Base-by-base conservation (phyloP, 2,329 filamentous ascomycete genomes). In the Akanthomyces uredinophilus region DNA sequence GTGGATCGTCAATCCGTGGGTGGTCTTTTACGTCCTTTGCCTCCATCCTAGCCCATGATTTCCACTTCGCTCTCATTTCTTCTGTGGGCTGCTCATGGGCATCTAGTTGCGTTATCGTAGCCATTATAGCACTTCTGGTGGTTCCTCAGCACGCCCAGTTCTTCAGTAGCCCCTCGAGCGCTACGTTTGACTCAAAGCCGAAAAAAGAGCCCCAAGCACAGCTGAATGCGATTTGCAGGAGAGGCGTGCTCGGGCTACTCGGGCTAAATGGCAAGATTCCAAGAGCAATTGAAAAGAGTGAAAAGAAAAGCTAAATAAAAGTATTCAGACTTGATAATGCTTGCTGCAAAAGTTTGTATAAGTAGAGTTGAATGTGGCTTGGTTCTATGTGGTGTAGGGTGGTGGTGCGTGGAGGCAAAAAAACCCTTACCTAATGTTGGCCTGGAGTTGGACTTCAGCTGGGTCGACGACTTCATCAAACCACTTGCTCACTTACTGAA, bases 71-170 rank as follows among this genome's bases (percentile, higher is more conserved):
- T 64, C 87, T 86, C 66, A 97, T 79, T 55, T 79, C 74, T 14
- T 87, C 84, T 3, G 92, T 90, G 1, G 92, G 91, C 68, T 87
- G 87, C 73, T 92, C 86, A 72, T 94, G 86, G 32, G 92, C 88
- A 74, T 96, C 89, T 3, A 93, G 78, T 22, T 81, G 78, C 29
- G 73, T 75, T 35, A 81, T 64, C 1, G 27, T 20, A 3, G 41
- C 22, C 51, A 56, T 60, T 1, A 8, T 49, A 39, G 1, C 1
- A n/a, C 20, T 4, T 3, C 7, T 11, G 10, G 10, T 2, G 32
- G 2, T 8, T 35, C 11, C 11, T 5, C 32, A 8, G 32, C 10
- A 2, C 6, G 10, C 32, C 11, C 7, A 8, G 37, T 16, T 16
- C 16, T 10, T 39, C 10, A n/a, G n/a, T n/a, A n/a, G 13, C 4